Evolutionary conservation across 176 grass and related monocot genomes (phyloP).

Genomic region (Aechmea fasciata): DNA sequence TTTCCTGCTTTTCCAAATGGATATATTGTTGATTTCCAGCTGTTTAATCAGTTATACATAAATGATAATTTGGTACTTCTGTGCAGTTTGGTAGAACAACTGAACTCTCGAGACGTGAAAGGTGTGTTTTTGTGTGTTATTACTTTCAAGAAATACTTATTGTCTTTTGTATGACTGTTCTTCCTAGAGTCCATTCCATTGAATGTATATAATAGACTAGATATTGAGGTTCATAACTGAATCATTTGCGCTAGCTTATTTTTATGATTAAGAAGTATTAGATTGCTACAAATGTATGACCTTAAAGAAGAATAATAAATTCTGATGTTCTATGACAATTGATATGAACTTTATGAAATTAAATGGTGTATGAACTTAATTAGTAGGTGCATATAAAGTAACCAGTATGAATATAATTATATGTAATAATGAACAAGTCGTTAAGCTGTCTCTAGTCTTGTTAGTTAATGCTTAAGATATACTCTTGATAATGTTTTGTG

Average conservation of each 20-base stretch:
- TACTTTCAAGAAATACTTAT: not conserved
- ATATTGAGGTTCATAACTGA: not conserved
- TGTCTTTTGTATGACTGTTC: not conserved
- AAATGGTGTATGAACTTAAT: no score
- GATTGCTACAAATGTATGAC: no score
- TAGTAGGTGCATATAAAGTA: no score
- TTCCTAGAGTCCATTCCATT: not conserved
- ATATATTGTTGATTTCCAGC: not conserved
- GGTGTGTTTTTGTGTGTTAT: constrained; percentile 1
- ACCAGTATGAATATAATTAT: no score
- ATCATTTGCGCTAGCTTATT: no score
- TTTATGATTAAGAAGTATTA: no score
- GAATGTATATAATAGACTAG: not conserved
- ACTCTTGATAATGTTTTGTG: no score
- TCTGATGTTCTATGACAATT: not conserved
- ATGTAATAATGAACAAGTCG: no score
- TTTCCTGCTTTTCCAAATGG: not conserved
- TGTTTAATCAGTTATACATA: not conserved
- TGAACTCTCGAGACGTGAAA: constrained; percentile 10
- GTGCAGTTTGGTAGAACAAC: constrained; percentile 7
- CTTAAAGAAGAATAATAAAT: not conserved
- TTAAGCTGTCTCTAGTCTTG: no score
- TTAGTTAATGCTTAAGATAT: no score
- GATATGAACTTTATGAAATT: not conserved
- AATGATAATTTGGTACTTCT: not conserved